These are phyloP conservation scores for Syzygium jambos DNA, from an alignment of 345 rosid genomes.

Conservation along the genomic window DNA sequence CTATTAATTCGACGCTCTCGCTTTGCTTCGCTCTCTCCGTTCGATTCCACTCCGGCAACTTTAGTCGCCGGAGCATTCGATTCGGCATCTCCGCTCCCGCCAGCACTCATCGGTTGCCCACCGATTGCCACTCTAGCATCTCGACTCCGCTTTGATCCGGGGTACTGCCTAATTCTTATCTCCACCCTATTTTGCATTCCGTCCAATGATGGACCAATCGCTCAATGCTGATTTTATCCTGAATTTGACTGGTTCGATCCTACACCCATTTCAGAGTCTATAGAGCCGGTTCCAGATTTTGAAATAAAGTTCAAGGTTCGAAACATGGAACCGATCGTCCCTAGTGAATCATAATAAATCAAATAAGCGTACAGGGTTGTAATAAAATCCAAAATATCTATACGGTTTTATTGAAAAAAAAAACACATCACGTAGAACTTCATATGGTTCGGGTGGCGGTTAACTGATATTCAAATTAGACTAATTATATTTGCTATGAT, in stretches of 20 bases:
- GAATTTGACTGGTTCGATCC: accelerated
- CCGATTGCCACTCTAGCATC: background rate
- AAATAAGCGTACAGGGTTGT: background rate
- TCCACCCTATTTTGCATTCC: background rate
- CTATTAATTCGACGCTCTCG: background rate
- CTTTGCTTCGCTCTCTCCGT: background rate
- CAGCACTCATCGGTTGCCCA: background rate
- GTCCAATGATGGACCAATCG: background rate
- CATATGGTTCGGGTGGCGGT: background rate
- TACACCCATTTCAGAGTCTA: background rate
- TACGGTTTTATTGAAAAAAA: background rate
- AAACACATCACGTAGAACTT: background rate
- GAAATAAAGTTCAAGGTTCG: accelerated
- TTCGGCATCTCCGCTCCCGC: background rate
- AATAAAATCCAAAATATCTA: background rate
- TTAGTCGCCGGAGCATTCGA: accelerated
- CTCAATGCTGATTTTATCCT: background rate
- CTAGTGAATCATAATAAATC: background rate
- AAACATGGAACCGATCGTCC: accelerated
- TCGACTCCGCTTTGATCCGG: background rate
- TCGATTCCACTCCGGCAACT: background rate
- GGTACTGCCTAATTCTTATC: background rate
- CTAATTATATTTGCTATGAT: background rate
- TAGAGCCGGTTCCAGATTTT: background rate
- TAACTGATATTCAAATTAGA: background rate